Evolutionary conservation across 2,329 filamentous ascomycete species (phyloP), one percentile per base, ranked within the genome.

Genomic region (Rhynchosporium secalis): DNA sequence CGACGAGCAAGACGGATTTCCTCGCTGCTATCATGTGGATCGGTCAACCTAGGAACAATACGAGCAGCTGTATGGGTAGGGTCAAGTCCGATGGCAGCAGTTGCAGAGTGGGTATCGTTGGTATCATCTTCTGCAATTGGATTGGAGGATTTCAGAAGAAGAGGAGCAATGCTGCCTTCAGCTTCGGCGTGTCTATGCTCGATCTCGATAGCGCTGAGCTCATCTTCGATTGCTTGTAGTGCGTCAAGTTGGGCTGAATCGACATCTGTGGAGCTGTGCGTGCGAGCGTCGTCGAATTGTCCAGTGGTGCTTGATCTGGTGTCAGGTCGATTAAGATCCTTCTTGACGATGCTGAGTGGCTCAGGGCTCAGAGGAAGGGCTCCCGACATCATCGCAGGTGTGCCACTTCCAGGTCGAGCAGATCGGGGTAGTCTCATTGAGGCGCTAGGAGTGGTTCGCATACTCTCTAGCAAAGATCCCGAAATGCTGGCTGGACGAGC

Each of bases 401-500:
- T 31, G 1, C 33, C 40, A 2, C 36, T 20, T 15, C 13, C 51
- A 6, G 51, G 28, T 13, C 20, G 31, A n/a, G 26, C 41, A 48
- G 56, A 47, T 3, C 33, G 43, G 40, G 51, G 6, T 15, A 31
- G 26, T 26, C 45, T 48, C 41, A 46, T 40, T 5, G 13, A 43
- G 6, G 43, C 33, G 5, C 47, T 20, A 36, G 56, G 56, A 3
- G 33, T 48, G 20, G 8, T 36, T 38, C 45, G 36, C 56, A 58
- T 58, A 8, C 15, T 48, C 56, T 58, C 56, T 40, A 38, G 56
- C 29, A 58, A 10, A 10, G 56, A 58, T 20, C 20, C 56, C 7
- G 56, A 36, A 9, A 58, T 29, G 20, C 56, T 58, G 28, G 31
- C 31, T 33, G 56, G 56, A 20, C 56, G 41, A 40, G 28, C 43